phyloP scores from a whole-genome alignment of 1,139 yeast species.

The Saccharomyces hybrid region DNA sequence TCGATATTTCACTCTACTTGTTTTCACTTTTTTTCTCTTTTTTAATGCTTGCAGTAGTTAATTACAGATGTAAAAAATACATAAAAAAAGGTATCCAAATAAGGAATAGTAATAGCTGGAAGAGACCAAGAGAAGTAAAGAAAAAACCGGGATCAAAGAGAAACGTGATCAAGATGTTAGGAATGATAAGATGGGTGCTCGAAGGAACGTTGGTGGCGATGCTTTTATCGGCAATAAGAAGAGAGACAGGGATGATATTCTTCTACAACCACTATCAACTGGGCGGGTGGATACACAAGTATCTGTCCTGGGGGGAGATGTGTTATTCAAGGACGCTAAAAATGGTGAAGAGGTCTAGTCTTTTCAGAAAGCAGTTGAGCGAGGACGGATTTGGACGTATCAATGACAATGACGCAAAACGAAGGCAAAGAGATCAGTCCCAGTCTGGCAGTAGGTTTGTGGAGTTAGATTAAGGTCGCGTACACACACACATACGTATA shows the following conservation, averaged over 20 bases:
- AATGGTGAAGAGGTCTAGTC: constrained; percentile 5
- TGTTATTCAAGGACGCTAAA: constrained; percentile 10
- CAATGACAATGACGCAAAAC: neutral
- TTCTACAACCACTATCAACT: constrained; percentile 38
- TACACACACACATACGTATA: neutral
- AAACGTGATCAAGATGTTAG: neutral
- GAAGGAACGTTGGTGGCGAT: constrained; percentile 56
- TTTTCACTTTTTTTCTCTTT: neutral
- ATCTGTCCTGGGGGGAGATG: constrained; percentile 47
- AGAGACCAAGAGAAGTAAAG: neutral
- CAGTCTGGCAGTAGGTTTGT: neutral
- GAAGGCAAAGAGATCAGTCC: neutral
- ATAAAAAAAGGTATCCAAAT: neutral
- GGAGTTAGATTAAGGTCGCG: constrained; percentile 2
- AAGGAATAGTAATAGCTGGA: neutral
- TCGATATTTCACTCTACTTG: neutral
- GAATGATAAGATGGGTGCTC: constrained; percentile 32
- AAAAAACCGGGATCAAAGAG: neutral
- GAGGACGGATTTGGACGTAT: constrained; percentile 16
- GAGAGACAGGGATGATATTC: constrained; percentile 51
- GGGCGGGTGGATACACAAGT: constrained; percentile 47
- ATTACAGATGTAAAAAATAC: neutral
- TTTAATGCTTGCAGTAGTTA: neutral
- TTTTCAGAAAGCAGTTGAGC: constrained; percentile 19
- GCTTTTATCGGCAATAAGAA: constrained; percentile 56